These are phyloP conservation scores for Phytophthora melonis DNA, from an alignment of 352 stramenopile genomes.

Conservation along the genomic window DNA sequence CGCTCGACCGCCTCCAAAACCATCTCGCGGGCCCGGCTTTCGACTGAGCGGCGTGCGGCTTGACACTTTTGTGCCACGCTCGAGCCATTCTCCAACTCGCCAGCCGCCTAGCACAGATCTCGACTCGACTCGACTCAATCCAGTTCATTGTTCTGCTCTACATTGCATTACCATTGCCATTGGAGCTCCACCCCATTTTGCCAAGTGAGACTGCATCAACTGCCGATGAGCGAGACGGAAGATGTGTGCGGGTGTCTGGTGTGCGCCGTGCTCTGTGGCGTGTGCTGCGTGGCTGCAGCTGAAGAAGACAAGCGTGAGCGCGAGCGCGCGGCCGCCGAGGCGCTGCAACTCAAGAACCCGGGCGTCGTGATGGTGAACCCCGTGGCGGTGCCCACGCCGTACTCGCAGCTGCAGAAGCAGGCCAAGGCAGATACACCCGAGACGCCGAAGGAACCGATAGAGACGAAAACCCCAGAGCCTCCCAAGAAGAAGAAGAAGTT, in stretches of 20 bases:
- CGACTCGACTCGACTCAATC: neutral
- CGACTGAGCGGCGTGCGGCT: slow-evolving; percentile 12
- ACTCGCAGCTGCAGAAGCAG: slow-evolving; percentile 36
- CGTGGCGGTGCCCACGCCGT: slow-evolving; percentile 61
- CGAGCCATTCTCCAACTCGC: slow-evolving; percentile 25
- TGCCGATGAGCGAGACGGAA: slow-evolving; percentile 79
- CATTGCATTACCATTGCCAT: neutral
- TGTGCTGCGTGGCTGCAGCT: slow-evolving; percentile 79
- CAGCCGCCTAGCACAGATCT: neutral
- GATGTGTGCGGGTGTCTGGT: slow-evolving; percentile 80
- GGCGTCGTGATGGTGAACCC: slow-evolving; percentile 69
- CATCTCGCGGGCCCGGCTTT: slow-evolving; percentile 21
- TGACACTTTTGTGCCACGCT: slow-evolving; percentile 4
- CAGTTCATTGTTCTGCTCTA: too few species aligned
- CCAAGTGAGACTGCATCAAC: slow-evolving; percentile 1
- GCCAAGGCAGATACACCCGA: slow-evolving; percentile 7
- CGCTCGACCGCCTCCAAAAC: slow-evolving; percentile 28
- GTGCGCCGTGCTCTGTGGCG: slow-evolving; percentile 76
- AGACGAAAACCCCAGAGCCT: slow-evolving; percentile 10
- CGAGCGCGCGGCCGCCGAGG: slow-evolving; percentile 52
- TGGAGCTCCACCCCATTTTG: neutral
- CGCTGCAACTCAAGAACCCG: slow-evolving; percentile 59
- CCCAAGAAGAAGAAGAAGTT: slow-evolving; percentile 28
- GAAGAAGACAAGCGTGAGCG: slow-evolving; percentile 87
- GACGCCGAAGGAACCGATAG: slow-evolving; percentile 6